Conservation (phyloP, 1,284 basidiomycete species). For the Lentinus polychrous region DNA sequence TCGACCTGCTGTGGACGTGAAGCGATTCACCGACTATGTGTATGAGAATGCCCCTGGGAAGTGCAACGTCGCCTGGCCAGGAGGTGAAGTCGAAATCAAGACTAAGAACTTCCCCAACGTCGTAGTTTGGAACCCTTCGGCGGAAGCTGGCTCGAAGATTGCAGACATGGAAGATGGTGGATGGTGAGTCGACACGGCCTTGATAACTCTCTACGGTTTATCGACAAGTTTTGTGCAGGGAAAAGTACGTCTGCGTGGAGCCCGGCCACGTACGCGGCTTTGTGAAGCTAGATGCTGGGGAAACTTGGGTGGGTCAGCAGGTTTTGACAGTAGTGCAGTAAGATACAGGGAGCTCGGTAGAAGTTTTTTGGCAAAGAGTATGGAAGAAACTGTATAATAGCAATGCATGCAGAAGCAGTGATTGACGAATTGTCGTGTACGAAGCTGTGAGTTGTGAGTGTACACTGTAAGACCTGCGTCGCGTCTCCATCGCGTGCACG, state of each 20-base stretch:
- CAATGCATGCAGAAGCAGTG: no score
- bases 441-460: no score
- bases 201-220: not conserved
- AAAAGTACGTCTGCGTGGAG: slow-evolving; percentile 79
- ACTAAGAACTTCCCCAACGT: slow-evolving; percentile 66
- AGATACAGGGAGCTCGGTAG: slow-evolving; percentile 7
- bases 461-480: no score
- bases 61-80: slow-evolving; percentile 57
- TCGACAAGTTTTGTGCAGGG: slow-evolving; percentile 37
- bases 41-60: slow-evolving; percentile 57
- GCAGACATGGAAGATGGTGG: slow-evolving; percentile 82
- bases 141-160: slow-evolving; percentile 61
- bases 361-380: slow-evolving; percentile 2
- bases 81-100: slow-evolving; percentile 49
- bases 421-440: no score
- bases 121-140: slow-evolving; percentile 84
- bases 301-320: slow-evolving; percentile 73
- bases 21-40: slow-evolving; percentile 61
- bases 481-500: no score
- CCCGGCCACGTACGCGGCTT: slow-evolving; percentile 77
- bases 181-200: slow-evolving; percentile 51
- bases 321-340: slow-evolving; percentile 37
- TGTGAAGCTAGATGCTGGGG: slow-evolving; percentile 48
- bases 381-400: not conserved
- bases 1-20: slow-evolving; percentile 58